Evolutionary conservation across 2,329 filamentous ascomycete genomes (phyloP).

Genomic region (Huntiella savannae): DNA sequence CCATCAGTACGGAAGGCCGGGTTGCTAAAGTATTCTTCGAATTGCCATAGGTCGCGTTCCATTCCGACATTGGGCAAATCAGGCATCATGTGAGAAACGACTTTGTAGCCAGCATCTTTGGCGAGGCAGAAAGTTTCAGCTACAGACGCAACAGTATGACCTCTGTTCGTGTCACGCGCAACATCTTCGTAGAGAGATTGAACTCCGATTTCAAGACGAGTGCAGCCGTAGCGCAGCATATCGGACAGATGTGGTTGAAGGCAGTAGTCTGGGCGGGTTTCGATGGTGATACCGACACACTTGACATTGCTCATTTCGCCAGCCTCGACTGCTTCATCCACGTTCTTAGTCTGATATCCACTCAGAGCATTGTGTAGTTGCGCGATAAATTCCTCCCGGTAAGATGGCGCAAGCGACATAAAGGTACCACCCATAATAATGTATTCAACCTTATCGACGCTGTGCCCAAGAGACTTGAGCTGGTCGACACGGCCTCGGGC

Average conservation of each 20-base stretch:
- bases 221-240: constrained; percentile 97
- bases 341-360: constrained; percentile 82
- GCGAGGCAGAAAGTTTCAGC: constrained; percentile 93
- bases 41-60: constrained; percentile 93
- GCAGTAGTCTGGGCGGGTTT: constrained; percentile 93
- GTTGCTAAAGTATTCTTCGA: constrained; percentile 94
- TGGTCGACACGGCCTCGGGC: constrained; percentile 90
- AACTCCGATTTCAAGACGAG: constrained; percentile 80
- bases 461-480: constrained; percentile 86
- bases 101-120: constrained; percentile 97
- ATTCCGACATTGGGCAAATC: constrained; percentile 95
- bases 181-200: constrained; percentile 97
- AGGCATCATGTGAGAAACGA: constrained; percentile 99
- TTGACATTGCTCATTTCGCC: constrained; percentile 95
- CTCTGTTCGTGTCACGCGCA: constrained; percentile 90
- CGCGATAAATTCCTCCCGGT: constrained; percentile 83
- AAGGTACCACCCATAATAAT: constrained; percentile 99
- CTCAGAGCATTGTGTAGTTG: constrained; percentile 94
- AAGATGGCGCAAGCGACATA: constrained; percentile 82
- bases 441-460: constrained; percentile 97
- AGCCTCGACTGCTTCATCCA: constrained; percentile 86
- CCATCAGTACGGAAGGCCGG: constrained; percentile 92
- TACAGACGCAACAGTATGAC: constrained; percentile 86
- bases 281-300: constrained; percentile 96
- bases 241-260: constrained; percentile 83